Evolutionary conservation across 1,139 yeast species (phyloP), one percentile per base, ranked within the genome.

Genomic region (Diutina mesorugosa): DNA sequence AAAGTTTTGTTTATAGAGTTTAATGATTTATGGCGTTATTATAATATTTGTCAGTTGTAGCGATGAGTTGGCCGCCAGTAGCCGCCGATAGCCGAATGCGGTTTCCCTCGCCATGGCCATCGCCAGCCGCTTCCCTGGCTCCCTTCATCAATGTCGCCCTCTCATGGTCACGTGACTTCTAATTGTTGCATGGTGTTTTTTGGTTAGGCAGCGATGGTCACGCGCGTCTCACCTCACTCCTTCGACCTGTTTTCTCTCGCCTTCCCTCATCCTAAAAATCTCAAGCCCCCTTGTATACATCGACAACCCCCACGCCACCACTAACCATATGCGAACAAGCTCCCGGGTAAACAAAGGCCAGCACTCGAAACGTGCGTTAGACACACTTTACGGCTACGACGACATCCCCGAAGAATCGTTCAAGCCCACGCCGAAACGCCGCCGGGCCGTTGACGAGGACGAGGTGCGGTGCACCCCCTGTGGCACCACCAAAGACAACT

Each of bases 391-490:
- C 28, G 53, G 45, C 9, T 50, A 50, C 18, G 16, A 45, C 47
- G 51, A 47, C 12, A 30, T 50, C 21, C 45, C 41, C 12, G 45
- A 50, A 6, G 45, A n/a, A 8, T 9, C 28, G n/a, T 32, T 29
- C 35, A 18, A 35, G n/a, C 41, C 28, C 6, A 35, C 41, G 5
- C n/a, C 14, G 26, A 48, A 54, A 7, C 54, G 32, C 16, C 51
- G 51, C 35, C 9, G 32, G 38, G 30, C 32, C 12, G 21, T 47
- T 10, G 76, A 65, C n/a, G 77, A 68, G 29, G 80, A 76, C n/a
- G 76, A 71, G 32, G 87, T 86, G 6, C 72, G 82, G 46, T 88
- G 96, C 66, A 66, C 74, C 1, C 83, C 81, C 0, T 85, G 90
- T 68, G 85, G 85, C 3, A 72, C 87, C 5, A 80, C 77, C n/a